phyloP scores from a whole-genome alignment of 176 grass and related monocot species.

The Oryza officinalis region DNA sequence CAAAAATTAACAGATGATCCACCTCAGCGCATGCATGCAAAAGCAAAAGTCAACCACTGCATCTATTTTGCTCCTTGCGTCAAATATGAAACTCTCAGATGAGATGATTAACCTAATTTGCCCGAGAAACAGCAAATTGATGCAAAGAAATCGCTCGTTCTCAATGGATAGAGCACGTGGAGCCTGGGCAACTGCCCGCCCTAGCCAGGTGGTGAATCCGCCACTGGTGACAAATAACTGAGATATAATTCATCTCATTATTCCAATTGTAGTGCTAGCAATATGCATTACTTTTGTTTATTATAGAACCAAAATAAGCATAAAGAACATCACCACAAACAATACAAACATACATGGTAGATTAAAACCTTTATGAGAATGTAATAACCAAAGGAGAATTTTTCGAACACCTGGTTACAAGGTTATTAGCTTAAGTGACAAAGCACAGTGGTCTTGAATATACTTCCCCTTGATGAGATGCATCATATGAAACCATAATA shows the following conservation, averaged over 20 bases:
- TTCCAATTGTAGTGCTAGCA: slow-evolving; percentile 8
- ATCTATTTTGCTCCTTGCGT: no score
- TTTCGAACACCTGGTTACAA: background rate
- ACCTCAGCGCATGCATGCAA: no score
- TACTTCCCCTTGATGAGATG: slow-evolving; percentile 1
- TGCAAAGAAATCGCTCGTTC: no score
- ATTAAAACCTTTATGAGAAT: slow-evolving; percentile 12
- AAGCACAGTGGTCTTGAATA: background rate
- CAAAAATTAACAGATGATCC: no score
- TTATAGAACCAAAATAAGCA: slow-evolving; percentile 11
- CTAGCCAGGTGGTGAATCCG: no score
- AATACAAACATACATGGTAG: background rate
- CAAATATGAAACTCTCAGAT: no score
- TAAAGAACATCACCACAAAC: background rate
- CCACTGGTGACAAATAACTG: background rate
- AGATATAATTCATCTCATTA: slow-evolving; percentile 15
- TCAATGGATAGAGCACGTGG: no score
- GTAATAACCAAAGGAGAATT: background rate
- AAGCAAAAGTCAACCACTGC: no score
- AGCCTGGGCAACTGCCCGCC: no score
- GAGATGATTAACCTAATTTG: no score
- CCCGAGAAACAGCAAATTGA: no score
- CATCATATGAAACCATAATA: background rate
- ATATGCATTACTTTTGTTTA: slow-evolving; percentile 2
- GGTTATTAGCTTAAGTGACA: background rate